Conservation (phyloP, 495 filamentous ascomycete species). For the Hypoxylon intermedium region DNA sequence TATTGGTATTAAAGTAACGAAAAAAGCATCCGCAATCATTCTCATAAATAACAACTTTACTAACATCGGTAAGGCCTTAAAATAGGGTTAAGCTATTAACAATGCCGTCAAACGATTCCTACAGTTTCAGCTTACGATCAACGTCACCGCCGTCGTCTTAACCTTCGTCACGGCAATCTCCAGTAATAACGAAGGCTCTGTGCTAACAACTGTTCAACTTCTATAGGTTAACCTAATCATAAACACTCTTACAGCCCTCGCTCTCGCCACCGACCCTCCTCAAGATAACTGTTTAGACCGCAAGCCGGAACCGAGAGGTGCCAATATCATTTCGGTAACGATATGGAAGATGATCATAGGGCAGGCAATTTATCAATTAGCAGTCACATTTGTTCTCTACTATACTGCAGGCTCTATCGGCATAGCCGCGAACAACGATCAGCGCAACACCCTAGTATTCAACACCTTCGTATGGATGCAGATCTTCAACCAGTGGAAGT, state of each 20-base stretch:
- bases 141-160: slow-evolving; percentile 82
- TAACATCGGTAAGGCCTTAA: slow-evolving; percentile 86
- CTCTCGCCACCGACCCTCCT: slow-evolving; percentile 84
- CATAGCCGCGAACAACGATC: slow-evolving; percentile 51
- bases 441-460: slow-evolving; percentile 80
- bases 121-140: slow-evolving; percentile 92
- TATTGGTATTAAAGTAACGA: slow-evolving; percentile 94
- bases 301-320: slow-evolving; percentile 80
- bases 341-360: slow-evolving; percentile 99
- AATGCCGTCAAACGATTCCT: slow-evolving; percentile 90
- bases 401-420: slow-evolving; percentile 72
- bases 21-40: slow-evolving; percentile 93
- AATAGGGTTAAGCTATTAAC: slow-evolving; percentile 90
- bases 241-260: slow-evolving; percentile 91
- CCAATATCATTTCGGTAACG: slow-evolving; percentile 77
- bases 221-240: slow-evolving; percentile 95
- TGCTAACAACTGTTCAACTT: slow-evolving; percentile 84
- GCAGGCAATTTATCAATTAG: slow-evolving; percentile 82
- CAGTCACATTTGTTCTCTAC: slow-evolving; percentile 78
- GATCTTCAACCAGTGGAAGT: slow-evolving; percentile 94
- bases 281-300: slow-evolving; percentile 79
- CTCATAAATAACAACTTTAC: slow-evolving; percentile 89
- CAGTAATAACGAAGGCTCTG: slow-evolving; percentile 67
- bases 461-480: slow-evolving; percentile 98
- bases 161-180: slow-evolving; percentile 86